Conservation (phyloP, 1,284 basidiomycete species). For the Lentinus polychrous region DNA sequence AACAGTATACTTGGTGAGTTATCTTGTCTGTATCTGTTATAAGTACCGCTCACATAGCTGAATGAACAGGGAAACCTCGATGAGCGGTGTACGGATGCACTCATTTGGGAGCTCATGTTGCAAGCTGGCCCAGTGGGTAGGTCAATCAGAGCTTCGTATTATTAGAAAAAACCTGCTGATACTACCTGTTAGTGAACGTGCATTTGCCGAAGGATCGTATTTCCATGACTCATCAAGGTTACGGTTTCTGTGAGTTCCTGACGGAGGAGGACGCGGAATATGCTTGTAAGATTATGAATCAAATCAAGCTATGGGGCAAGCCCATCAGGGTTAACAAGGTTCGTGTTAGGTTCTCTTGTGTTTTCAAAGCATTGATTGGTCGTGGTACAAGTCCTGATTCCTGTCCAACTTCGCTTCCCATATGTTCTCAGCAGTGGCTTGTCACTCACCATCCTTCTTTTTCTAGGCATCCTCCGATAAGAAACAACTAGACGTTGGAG, state of each 20-base stretch:
- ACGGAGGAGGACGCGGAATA: conserved; percentile 99
- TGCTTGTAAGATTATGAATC: conserved; percentile 99
- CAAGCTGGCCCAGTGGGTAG: conserved; percentile 95
- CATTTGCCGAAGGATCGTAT: conserved; percentile 99
- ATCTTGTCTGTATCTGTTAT: not conserved
- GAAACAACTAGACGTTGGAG: conserved; percentile 96
- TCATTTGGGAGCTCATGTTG: conserved; percentile 98
- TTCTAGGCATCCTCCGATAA: conserved; percentile 86
- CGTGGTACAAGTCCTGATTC: not conserved
- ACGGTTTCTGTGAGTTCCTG: conserved; percentile 98
- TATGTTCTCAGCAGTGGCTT: not conserved
- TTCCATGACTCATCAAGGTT: conserved; percentile 96
- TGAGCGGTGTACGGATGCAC: conserved; percentile 88
- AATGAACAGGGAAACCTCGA: conserved; percentile 87
- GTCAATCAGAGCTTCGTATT: conserved; percentile 24
- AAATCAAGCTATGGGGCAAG: conserved; percentile 98
- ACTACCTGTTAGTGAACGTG: conserved; percentile 67
- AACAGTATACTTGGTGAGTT: conserved; percentile 82
- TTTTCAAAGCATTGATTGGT: not conserved
- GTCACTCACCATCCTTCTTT: conserved; percentile 9
- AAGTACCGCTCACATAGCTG: not conserved
- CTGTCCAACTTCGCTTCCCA: not conserved
- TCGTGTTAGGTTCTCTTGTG: conserved; percentile 22
- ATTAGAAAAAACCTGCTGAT: not conserved
- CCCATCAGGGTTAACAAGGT: conserved; percentile 98